Conservation (phyloP, 2,329 filamentous ascomycete species). For the Ceratocystis cubensis region DNA sequence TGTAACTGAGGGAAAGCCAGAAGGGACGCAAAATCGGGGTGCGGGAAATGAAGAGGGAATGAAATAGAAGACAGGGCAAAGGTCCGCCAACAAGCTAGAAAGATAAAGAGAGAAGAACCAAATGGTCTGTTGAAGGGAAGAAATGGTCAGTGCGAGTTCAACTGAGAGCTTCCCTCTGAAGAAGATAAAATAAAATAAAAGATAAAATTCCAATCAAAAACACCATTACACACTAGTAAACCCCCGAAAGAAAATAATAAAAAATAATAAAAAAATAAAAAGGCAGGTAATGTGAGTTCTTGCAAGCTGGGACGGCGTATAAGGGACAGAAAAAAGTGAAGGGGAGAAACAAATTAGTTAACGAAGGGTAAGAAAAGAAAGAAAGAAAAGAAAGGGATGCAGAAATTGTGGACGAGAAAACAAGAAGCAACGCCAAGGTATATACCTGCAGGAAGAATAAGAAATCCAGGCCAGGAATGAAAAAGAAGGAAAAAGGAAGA, state of each 20-base stretch:
- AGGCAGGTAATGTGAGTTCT: neutral
- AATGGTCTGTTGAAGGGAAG: constrained; percentile 2
- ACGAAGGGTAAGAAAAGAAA: neutral
- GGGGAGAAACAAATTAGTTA: constrained; percentile 1
- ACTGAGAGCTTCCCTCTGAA: neutral
- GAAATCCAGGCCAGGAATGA: neutral
- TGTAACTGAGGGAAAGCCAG: neutral
- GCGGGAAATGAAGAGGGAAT: neutral
- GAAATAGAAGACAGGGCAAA: neutral
- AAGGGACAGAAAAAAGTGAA: neutral
- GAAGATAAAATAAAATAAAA: neutral
- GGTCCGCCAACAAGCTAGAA: neutral
- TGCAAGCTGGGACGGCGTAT: neutral
- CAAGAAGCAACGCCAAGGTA: neutral
- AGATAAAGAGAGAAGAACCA: constrained; percentile 7
- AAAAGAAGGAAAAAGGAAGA: constrained; percentile 7
- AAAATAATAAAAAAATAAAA: neutral
- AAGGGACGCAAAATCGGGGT: constrained; percentile 4
- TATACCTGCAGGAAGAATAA: constrained; percentile 1
- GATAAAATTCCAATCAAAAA: neutral
- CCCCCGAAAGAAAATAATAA: neutral
- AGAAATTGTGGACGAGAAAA: neutral
- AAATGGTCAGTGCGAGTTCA: constrained; percentile 6
- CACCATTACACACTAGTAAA: neutral
- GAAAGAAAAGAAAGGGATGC: constrained; percentile 6